A percentile compares a stretch with the other conserved stretches of the same genome.
phyloP scores from a whole-genome alignment of 2,329 filamentous ascomycete genomes.

The Fusarium brevicatenulatum region DNA sequence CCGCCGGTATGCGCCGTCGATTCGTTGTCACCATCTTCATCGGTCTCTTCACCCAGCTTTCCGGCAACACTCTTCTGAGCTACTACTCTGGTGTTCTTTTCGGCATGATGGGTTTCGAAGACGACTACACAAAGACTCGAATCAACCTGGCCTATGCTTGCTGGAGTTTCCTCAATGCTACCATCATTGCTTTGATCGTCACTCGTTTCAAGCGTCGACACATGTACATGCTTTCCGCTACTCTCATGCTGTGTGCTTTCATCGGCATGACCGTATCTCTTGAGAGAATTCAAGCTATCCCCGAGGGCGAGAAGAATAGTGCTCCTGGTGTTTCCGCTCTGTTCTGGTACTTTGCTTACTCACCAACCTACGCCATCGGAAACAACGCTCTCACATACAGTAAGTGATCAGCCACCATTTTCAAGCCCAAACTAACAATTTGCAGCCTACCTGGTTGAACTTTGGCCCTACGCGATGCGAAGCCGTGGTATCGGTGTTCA shows the following conservation, averaged over 20 bases:
- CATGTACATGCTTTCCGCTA: slow-evolving; percentile 64
- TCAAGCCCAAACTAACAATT: neutral
- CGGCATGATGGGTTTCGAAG: slow-evolving; percentile 56
- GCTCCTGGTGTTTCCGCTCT: slow-evolving; percentile 25
- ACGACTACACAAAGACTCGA: slow-evolving; percentile 54
- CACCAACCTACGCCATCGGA: slow-evolving; percentile 35
- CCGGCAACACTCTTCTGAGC: slow-evolving; percentile 56
- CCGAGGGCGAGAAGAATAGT: slow-evolving; percentile 11
- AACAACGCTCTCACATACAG: slow-evolving; percentile 39
- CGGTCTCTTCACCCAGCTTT: slow-evolving; percentile 64
- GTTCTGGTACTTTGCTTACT: slow-evolving; percentile 33
- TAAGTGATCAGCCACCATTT: neutral
- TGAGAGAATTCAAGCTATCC: slow-evolving; percentile 52
- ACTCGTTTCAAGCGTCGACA: slow-evolving; percentile 59
- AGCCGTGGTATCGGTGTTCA: slow-evolving; percentile 68
- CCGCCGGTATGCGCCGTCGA: slow-evolving; percentile 60
- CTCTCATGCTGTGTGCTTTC: slow-evolving; percentile 59
- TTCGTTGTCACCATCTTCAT: slow-evolving; percentile 60
- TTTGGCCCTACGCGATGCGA: slow-evolving; percentile 67
- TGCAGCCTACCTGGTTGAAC: slow-evolving; percentile 62
- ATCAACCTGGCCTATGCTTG: slow-evolving; percentile 58
- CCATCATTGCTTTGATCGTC: slow-evolving; percentile 54
- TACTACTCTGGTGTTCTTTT: slow-evolving; percentile 50
- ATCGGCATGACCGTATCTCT: slow-evolving; percentile 63
- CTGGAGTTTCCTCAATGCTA: slow-evolving; percentile 58